These are phyloP conservation scores for Thermochaetoides thermophila DNA, from an alignment of 495 filamentous ascomycete genomes.

Conservation along the genomic window DNA sequence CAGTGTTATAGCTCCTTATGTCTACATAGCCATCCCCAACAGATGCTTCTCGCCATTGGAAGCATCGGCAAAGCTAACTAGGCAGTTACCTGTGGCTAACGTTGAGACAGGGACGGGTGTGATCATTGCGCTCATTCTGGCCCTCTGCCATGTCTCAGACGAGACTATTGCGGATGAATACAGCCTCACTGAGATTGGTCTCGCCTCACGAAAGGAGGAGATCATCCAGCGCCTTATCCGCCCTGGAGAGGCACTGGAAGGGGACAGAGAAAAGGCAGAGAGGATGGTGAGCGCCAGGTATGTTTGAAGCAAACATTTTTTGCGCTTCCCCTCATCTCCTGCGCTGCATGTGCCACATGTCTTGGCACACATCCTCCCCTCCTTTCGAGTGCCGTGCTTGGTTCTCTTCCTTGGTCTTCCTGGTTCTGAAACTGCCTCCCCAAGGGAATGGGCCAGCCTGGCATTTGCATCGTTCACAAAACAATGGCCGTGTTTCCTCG, in stretches of 20 bases:
- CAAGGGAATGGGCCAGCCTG: no score
- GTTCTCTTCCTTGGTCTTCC: no score
- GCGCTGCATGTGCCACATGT: background rate
- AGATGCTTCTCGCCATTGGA: no score
- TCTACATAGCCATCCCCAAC: conserved; percentile 13
- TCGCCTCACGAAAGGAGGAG: conserved; percentile 25
- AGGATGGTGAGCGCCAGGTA: conserved; percentile 38
- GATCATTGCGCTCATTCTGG: conserved; percentile 42
- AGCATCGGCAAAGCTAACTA: no score
- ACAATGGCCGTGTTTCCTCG: no score
- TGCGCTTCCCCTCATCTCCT: background rate
- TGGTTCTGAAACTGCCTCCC: no score
- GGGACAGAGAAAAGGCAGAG: conserved; percentile 28
- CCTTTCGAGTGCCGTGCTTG: no score
- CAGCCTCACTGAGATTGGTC: conserved; percentile 40
- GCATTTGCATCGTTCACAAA: no score
- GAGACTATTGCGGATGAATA: conserved; percentile 48
- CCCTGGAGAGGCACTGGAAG: conserved; percentile 27
- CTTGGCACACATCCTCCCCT: no score
- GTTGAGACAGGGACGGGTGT: conserved; percentile 38
- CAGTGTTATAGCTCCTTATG: conserved; percentile 24
- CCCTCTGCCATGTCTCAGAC: conserved; percentile 40
- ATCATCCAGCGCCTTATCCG: conserved; percentile 30
- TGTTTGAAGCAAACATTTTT: conserved; percentile 7
- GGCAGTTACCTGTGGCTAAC: no score